Conservation (phyloP, 352 stramenopile species). For the Phytopythium oedochilum region DNA sequence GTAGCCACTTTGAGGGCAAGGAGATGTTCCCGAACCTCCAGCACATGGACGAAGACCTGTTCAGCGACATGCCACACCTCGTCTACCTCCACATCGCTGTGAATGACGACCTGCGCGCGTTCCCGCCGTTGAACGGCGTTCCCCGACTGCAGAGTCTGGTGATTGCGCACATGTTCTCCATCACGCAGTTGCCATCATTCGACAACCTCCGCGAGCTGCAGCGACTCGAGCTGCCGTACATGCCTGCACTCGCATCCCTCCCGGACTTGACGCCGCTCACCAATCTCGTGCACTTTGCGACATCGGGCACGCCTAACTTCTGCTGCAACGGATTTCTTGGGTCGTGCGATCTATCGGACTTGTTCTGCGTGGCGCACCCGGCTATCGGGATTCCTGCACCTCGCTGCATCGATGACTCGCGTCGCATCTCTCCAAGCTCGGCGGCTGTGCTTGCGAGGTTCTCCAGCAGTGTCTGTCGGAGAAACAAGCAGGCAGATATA, state of each 20-base stretch:
- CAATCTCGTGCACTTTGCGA: conserved; percentile 11
- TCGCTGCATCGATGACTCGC: conserved; percentile 6
- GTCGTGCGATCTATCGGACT: conserved; percentile 17
- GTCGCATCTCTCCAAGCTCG: background rate
- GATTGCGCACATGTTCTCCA: conserved; percentile 13
- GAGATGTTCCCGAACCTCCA: conserved; percentile 6
- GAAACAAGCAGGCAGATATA: conserved; percentile 2
- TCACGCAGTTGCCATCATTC: conserved; percentile 15
- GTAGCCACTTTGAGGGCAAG: conserved; percentile 11
- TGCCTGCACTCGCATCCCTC: conserved; percentile 10
- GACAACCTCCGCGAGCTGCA: conserved; percentile 7
- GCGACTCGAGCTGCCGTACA: conserved; percentile 7
- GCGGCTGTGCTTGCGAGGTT: conserved; percentile 15
- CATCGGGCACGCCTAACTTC: background rate
- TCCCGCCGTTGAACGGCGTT: conserved; percentile 14
- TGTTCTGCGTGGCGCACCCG: conserved; percentile 13
- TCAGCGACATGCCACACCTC: conserved; percentile 16
- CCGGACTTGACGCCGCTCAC: conserved; percentile 14
- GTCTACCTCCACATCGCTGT: conserved; percentile 10
- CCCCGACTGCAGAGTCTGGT: conserved; percentile 12
- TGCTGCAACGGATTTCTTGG: conserved; percentile 35
- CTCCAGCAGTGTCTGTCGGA: conserved; percentile 7
- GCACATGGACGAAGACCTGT: conserved; percentile 11
- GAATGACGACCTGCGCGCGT: conserved; percentile 2
- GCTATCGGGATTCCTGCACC: conserved; percentile 4